phyloP scores from a whole-genome alignment of 208 protist species.

The Leptomonas pyrrhocoris region DNA sequence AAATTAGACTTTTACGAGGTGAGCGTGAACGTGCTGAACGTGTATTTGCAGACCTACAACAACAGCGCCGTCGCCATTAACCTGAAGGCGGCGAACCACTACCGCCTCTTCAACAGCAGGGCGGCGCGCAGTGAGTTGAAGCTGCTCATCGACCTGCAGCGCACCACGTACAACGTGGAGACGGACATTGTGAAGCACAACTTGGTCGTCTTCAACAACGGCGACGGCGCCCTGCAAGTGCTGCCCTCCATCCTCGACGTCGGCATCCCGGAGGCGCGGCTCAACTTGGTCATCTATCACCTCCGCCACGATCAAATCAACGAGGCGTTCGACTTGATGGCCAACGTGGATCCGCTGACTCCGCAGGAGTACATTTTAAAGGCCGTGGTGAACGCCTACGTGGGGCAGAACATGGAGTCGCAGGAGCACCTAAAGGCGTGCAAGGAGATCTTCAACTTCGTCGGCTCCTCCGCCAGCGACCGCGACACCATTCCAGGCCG shows the following conservation, averaged over 20 bases:
- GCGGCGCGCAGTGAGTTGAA: constrained; percentile 93
- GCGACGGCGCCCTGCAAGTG: constrained; percentile 95
- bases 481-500: constrained; percentile 97
- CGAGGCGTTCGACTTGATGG: constrained; percentile 96
- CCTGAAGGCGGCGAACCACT: constrained; percentile 97
- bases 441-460: constrained; percentile 96
- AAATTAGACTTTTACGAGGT: constrained; percentile 98
- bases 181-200: constrained; percentile 97
- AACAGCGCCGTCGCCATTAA: constrained; percentile 96
- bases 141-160: constrained; percentile 88
- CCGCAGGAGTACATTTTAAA: constrained; percentile 97
- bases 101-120: constrained; percentile 93
- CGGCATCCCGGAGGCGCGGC: constrained; percentile 93
- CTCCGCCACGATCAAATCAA: constrained; percentile 93
- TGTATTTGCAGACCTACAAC: constrained; percentile 90
- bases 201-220: constrained; percentile 96
- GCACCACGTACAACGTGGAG: constrained; percentile 89
- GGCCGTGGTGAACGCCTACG: constrained; percentile 92
- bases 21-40: constrained; percentile 90
- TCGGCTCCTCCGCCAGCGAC: constrained; percentile 93
- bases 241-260: constrained; percentile 93
- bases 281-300: constrained; percentile 97
- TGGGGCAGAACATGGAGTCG: constrained; percentile 91
- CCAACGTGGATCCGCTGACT: constrained; percentile 91
- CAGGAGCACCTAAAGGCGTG: constrained; percentile 93